Conservation (phyloP, 73 alveolate species). For the Paramecium biaurelia region DNA sequence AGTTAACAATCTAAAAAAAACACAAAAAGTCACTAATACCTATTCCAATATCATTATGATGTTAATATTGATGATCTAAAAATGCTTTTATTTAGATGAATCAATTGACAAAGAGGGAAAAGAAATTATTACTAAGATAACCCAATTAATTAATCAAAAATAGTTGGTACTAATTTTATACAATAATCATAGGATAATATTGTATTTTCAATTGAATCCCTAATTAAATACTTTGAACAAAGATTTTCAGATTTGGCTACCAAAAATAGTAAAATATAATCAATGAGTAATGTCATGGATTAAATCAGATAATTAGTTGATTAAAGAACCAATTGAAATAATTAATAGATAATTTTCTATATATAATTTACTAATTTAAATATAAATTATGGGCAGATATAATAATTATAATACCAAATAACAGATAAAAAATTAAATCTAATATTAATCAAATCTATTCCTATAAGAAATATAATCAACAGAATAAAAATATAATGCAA, state of each 20-base stretch:
- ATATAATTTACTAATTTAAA: not conserved
- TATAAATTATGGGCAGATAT: not conserved
- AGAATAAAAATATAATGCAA: too few relatives aligned
- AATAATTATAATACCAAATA: not conserved
- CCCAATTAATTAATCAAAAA: not conserved
- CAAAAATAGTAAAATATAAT: not conserved
- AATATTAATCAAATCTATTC: too few relatives aligned
- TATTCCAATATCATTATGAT: not conserved
- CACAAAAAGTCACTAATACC: not conserved
- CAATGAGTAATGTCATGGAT: not conserved
- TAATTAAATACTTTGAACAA: slow-evolving; percentile 8
- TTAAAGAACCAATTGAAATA: not conserved
- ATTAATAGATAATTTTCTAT: not conserved
- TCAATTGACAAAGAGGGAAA: not conserved
- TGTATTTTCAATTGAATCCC: not conserved
- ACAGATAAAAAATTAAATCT: too few relatives aligned
- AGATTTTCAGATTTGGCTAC: not conserved
- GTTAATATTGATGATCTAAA: not conserved
- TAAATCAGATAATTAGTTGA: not conserved
- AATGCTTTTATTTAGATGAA: slow-evolving; percentile 28
- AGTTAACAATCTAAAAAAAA: not conserved
- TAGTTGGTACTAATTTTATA: not conserved
- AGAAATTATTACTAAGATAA: not conserved
- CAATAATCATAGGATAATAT: not conserved
- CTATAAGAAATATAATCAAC: too few relatives aligned